Conservation (phyloP, 2,329 filamentous ascomycete genomes). For the Aureobasidium lini region DNA sequence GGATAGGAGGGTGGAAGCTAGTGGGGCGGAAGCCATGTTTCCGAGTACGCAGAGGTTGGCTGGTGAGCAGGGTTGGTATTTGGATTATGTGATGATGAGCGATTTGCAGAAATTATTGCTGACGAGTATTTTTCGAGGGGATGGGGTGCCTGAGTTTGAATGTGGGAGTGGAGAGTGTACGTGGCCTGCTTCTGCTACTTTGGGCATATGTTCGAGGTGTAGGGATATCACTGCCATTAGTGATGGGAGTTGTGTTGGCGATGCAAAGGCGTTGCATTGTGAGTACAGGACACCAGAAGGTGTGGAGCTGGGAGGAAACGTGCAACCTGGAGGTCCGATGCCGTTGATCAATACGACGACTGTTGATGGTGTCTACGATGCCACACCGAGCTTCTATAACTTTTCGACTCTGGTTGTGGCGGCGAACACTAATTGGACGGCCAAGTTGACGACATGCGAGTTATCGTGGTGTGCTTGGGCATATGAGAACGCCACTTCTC, state of each 20-base stretch:
- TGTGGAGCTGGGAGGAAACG: not conserved
- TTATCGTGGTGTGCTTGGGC: conserved; percentile 6
- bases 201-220: conserved; percentile 2
- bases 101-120: not conserved
- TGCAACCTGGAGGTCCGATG: conserved; percentile 5
- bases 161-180: not conserved
- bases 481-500: not conserved
- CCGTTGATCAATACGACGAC: conserved; percentile 4
- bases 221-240: not conserved
- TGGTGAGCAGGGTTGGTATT: not conserved
- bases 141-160: not conserved
- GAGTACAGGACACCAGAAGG: not conserved
- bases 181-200: not conserved
- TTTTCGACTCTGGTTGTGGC: conserved; percentile 8
- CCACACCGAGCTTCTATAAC: conserved; percentile 7
- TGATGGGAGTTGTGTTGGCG: not conserved
- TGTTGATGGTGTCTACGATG: conserved; percentile 1
- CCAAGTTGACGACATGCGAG: not conserved
- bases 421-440: not conserved
- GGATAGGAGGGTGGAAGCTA: not conserved
- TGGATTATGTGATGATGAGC: conserved; percentile 9
- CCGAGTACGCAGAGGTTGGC: not conserved
- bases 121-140: not conserved
- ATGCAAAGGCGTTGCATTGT: not conserved
- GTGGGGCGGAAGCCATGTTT: not conserved